Conservation (phyloP, 371 early-diverging fungal species). For the Lichtheimia ornata region DNA sequence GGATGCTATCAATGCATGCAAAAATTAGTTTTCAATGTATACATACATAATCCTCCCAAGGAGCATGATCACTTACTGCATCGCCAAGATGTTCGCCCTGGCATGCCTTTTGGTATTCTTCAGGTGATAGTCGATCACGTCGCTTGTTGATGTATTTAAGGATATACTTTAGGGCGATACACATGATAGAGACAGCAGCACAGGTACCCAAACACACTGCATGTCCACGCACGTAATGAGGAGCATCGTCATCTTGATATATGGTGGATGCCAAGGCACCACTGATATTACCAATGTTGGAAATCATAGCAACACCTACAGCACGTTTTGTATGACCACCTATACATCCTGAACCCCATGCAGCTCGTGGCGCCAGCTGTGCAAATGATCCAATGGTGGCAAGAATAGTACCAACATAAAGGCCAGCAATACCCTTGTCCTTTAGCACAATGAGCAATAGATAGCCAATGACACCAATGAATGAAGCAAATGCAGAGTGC, state of each 20-base stretch:
- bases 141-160: constrained; percentile 18
- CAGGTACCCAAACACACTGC: constrained; percentile 42
- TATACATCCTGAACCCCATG: constrained; percentile 64
- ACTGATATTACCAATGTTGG: constrained; percentile 47
- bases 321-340: constrained; percentile 68
- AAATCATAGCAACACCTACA: constrained; percentile 58
- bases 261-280: constrained; percentile 63
- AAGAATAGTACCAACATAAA: constrained; percentile 55
- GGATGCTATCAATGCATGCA: constrained; percentile 37
- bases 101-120: constrained; percentile 47
- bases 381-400: constrained; percentile 58
- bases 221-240: constrained; percentile 53
- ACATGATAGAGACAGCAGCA: constrained; percentile 36
- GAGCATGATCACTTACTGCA: constrained; percentile 16
- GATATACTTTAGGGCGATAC: constrained; percentile 43
- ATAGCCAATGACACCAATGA: constrained; percentile 67
- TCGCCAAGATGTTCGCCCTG: constrained; percentile 53
- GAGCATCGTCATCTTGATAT: constrained; percentile 62
- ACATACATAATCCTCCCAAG: not conserved
- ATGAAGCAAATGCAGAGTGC: constrained; percentile 59
- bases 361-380: constrained; percentile 55
- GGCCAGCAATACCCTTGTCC: constrained; percentile 7
- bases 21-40: not conserved
- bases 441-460: constrained; percentile 50
- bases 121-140: constrained; percentile 21